phyloP scores from a whole-genome alignment of 1,284 basidiomycete genomes.

The Schizopora paradoxa region DNA sequence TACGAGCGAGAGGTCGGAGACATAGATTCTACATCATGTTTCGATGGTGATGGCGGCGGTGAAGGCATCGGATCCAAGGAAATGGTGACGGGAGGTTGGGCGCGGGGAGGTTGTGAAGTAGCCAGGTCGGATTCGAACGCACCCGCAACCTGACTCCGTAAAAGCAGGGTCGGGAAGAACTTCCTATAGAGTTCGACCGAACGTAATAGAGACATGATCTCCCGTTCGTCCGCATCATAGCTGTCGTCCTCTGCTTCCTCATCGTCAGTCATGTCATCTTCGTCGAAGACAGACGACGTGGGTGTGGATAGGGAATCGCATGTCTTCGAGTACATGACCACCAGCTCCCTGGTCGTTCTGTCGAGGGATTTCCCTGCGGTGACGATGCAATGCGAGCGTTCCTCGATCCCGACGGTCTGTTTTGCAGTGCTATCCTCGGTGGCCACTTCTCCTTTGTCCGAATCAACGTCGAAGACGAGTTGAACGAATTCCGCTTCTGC shows the following conservation, averaged over 20 bases:
- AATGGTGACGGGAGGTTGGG: conserved; percentile 25
- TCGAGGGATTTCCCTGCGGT: conserved; percentile 57
- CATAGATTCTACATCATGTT: too few relatives aligned
- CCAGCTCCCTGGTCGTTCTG: conserved; percentile 48
- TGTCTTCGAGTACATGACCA: conserved; percentile 47
- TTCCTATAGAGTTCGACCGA: conserved; percentile 52
- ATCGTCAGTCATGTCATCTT: conserved; percentile 3
- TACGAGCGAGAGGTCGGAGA: too few relatives aligned
- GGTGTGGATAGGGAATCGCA: too few relatives aligned
- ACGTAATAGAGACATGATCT: conserved; percentile 39
- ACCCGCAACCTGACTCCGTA: conserved; percentile 10
- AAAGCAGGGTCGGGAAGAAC: conserved; percentile 45
- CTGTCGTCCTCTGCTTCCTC: conserved; percentile 25
- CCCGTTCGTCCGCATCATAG: conserved; percentile 27
- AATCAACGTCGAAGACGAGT: conserved; percentile 24
- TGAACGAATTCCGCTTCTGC: conserved; percentile 47
- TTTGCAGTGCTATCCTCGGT: conserved; percentile 31
- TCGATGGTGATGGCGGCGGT: conserved; percentile 52
- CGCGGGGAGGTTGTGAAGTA: conserved; percentile 19
- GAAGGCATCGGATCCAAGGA: conserved; percentile 46
- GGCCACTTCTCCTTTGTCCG: conserved; percentile 23
- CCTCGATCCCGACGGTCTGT: conserved; percentile 34
- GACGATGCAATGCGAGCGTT: conserved; percentile 44
- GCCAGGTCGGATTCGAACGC: background rate
- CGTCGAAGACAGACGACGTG: conserved; percentile 4